Percentiles rank a stretch among this genome's conserved stretches.
phyloP scores from a whole-genome alignment of 2,329 filamentous ascomycete species.

The Epichloe bromicola region DNA sequence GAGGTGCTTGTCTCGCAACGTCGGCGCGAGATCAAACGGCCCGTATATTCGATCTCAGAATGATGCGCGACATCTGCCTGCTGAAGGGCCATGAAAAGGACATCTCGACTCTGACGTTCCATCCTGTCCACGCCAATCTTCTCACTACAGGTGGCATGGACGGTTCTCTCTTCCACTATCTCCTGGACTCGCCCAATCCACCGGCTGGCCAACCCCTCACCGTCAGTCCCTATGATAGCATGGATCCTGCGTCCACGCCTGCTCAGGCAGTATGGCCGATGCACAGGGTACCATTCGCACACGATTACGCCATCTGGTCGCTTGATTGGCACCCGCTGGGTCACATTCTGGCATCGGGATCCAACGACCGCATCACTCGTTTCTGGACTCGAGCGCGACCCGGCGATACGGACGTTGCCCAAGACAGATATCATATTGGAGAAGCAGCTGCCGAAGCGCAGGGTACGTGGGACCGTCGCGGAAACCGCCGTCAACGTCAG shows the following conservation, averaged over 20 bases:
- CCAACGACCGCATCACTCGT: slow-evolving; percentile 89
- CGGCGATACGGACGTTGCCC: slow-evolving; percentile 71
- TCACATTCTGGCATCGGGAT: slow-evolving; percentile 88
- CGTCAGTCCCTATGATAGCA: slow-evolving; percentile 71
- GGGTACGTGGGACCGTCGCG: slow-evolving; percentile 82
- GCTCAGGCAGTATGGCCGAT: slow-evolving; percentile 88
- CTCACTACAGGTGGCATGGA: slow-evolving; percentile 85
- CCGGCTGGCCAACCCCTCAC: slow-evolving; percentile 59
- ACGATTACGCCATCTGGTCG: slow-evolving; percentile 94
- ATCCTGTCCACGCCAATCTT: slow-evolving; percentile 80
- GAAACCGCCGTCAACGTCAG: slow-evolving; percentile 63
- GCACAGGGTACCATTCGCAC: slow-evolving; percentile 74
- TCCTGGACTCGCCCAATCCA: slow-evolving; percentile 89
- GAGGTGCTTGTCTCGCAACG: slow-evolving; percentile 76
- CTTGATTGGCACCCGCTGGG: slow-evolving; percentile 96
- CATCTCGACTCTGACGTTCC: slow-evolving; percentile 84
- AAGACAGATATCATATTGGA: slow-evolving; percentile 90
- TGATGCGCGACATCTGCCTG: slow-evolving; percentile 95
- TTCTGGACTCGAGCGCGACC: slow-evolving; percentile 92
- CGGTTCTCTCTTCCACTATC: slow-evolving; percentile 81
- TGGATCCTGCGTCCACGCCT: slow-evolving; percentile 66
- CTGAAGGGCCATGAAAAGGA: slow-evolving; percentile 94
- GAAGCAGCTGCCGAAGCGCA: slow-evolving; percentile 86
- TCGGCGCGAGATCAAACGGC: slow-evolving; percentile 88
- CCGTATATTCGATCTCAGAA: slow-evolving; percentile 84